Conservation (phyloP, 2,329 filamentous ascomycete genomes). For the Aaosphaeria arxii region DNA sequence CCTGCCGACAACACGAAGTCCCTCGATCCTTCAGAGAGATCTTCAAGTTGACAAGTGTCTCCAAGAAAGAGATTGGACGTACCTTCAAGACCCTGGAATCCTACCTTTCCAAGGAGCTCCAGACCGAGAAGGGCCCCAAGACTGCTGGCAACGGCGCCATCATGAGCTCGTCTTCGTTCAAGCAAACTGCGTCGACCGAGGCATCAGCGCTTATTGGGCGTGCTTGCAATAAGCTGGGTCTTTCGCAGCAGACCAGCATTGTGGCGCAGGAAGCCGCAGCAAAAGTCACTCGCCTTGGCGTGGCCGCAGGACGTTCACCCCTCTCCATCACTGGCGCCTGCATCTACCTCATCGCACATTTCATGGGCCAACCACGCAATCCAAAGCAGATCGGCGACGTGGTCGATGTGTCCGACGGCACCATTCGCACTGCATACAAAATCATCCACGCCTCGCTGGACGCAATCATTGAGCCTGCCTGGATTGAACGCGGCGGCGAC, state of each 20-base stretch:
- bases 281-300: slow-evolving; percentile 72
- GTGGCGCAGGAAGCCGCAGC: slow-evolving; percentile 76
- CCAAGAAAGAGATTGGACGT: slow-evolving; percentile 94
- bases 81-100: slow-evolving; percentile 92
- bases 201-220: slow-evolving; percentile 83
- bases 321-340: slow-evolving; percentile 91
- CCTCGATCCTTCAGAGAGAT: slow-evolving; percentile 93
- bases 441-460: slow-evolving; percentile 74
- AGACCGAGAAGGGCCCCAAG: slow-evolving; percentile 20
- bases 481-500: slow-evolving; percentile 70
- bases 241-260: slow-evolving; percentile 73
- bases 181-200: slow-evolving; percentile 71
- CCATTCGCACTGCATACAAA: slow-evolving; percentile 94
- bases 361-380: slow-evolving; percentile 74
- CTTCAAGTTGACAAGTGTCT: slow-evolving; percentile 86
- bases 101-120: slow-evolving; percentile 69
- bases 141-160: slow-evolving; percentile 38
- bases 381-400: slow-evolving; percentile 85
- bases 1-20: slow-evolving; percentile 84
- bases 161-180: slow-evolving; percentile 59
- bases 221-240: slow-evolving; percentile 80
- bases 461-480: slow-evolving; percentile 70
- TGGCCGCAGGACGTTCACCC: slow-evolving; percentile 87
- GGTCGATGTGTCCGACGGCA: slow-evolving; percentile 91
- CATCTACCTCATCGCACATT: slow-evolving; percentile 91